phyloP scores from a whole-genome alignment of 192 early-diverging fungal species.

The Phycomyces nitens region DNA sequence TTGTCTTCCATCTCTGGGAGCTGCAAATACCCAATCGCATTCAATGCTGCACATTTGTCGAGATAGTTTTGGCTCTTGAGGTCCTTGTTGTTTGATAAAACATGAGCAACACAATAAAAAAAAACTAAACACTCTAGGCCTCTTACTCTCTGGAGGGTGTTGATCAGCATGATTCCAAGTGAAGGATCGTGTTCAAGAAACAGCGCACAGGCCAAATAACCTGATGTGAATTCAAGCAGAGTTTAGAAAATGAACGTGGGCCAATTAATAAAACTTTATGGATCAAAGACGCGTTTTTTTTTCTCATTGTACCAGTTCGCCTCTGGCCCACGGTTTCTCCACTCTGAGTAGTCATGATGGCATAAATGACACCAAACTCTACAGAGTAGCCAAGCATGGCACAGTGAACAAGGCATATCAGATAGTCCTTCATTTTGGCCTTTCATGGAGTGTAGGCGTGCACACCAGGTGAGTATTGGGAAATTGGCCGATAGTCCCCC shows the following conservation, averaged over 20 bases:
- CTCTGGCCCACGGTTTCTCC: conserved; percentile 45
- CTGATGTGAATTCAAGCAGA: too few species aligned
- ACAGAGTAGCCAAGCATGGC: conserved; percentile 55
- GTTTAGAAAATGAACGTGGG: too few species aligned
- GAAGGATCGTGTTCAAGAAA: conserved; percentile 46
- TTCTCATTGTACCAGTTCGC: conserved; percentile 35
- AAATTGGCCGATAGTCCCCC: too few species aligned
- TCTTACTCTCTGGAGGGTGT: conserved; percentile 50
- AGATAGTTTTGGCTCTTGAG: conserved; percentile 50
- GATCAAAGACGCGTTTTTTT: too few species aligned
- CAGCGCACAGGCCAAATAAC: conserved; percentile 48
- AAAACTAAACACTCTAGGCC: too few species aligned
- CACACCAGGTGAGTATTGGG: too few species aligned
- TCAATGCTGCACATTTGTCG: conserved; percentile 45
- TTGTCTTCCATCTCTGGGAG: conserved; percentile 40
- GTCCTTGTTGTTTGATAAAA: conserved; percentile 43
- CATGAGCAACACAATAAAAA: too few species aligned
- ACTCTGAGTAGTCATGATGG: conserved; percentile 51
- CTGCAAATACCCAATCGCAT: conserved; percentile 46
- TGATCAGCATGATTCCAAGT: conserved; percentile 52
- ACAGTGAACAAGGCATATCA: conserved; percentile 48
- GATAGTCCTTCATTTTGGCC: conserved; percentile 50
- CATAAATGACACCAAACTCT: conserved; percentile 53
- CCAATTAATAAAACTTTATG: too few species aligned
- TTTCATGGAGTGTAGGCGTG: conserved; percentile 21